These are phyloP conservation scores for Neurospora sp. DNA, from an alignment of 495 filamentous ascomycete genomes.

Conservation along the genomic window DNA sequence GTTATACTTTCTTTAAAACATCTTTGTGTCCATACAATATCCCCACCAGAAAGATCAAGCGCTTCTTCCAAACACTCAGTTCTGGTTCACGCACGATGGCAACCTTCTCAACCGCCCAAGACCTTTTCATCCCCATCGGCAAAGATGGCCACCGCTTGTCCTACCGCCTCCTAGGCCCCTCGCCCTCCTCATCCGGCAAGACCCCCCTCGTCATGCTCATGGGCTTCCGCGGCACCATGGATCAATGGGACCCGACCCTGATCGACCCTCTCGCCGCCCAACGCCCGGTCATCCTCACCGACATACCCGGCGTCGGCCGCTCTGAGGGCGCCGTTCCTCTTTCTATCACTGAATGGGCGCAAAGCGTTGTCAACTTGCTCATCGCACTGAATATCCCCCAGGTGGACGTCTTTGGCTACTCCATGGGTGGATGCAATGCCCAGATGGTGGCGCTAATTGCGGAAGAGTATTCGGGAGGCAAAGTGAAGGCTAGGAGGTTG, in stretches of 20 bases:
- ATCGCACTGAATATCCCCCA: constrained; percentile 48
- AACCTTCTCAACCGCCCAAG: background rate
- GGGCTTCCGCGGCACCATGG: constrained; percentile 24
- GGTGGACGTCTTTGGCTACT: constrained; percentile 32
- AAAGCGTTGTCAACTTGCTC: constrained; percentile 54
- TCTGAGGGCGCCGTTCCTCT: constrained; percentile 12
- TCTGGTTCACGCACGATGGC: background rate
- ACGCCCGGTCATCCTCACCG: constrained; percentile 16
- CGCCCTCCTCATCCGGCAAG: constrained; percentile 1
- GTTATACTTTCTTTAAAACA: background rate
- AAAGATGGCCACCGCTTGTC: background rate
- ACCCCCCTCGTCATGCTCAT: constrained; percentile 22
- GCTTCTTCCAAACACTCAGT: background rate
- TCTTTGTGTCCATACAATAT: no score
- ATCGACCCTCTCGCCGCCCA: constrained; percentile 14
- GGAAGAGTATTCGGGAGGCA: background rate
- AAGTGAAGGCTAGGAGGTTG: constrained; percentile 10
- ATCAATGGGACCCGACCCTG: constrained; percentile 22
- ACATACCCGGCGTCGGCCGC: constrained; percentile 18
- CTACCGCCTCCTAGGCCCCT: constrained; percentile 20
- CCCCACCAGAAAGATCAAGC: no score
- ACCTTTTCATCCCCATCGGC: background rate
- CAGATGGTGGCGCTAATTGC: constrained; percentile 15
- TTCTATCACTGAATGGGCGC: constrained; percentile 22
- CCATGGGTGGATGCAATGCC: constrained; percentile 20